Conservation (phyloP, 2,329 filamentous ascomycete genomes). For the Chalaropsis ovoidea region DNA sequence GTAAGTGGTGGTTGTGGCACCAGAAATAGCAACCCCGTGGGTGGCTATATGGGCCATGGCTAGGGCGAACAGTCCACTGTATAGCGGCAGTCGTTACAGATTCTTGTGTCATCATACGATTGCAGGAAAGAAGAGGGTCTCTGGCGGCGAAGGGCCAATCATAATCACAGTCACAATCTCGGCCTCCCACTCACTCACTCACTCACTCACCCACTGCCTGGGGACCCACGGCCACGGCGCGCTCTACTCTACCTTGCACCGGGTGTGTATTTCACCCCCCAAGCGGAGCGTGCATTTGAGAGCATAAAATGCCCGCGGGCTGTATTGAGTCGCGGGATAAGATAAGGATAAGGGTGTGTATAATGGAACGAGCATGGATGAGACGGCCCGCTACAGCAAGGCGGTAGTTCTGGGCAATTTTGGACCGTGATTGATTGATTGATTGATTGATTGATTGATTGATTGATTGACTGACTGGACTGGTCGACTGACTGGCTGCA, state of each 20-base stretch:
- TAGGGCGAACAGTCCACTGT: too few relatives aligned
- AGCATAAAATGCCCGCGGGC: not conserved
- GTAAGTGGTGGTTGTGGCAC: not conserved
- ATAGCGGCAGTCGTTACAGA: not conserved
- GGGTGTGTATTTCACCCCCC: not conserved
- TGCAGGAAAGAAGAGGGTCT: not conserved
- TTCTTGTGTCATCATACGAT: slow-evolving; percentile 4
- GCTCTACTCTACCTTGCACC: not conserved
- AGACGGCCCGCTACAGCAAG: not conserved
- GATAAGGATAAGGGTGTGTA: not conserved
- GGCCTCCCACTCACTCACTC: too few relatives aligned
- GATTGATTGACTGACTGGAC: too few relatives aligned
- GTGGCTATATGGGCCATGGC: not conserved
- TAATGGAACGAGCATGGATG: not conserved
- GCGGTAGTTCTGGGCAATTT: not conserved
- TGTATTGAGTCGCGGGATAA: not conserved
- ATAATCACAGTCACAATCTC: not conserved
- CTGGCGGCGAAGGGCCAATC: not conserved
- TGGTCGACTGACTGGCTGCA: too few relatives aligned
- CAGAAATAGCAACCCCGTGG: not conserved
- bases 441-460: not conserved
- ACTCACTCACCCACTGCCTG: too few relatives aligned
- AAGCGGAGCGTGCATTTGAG: not conserved
- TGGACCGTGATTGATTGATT: too few relatives aligned
- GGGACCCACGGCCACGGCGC: not conserved